These are phyloP conservation scores for Leptographium wingfieldii DNA, from an alignment of 2,329 filamentous ascomycete genomes.

Conservation along the genomic window DNA sequence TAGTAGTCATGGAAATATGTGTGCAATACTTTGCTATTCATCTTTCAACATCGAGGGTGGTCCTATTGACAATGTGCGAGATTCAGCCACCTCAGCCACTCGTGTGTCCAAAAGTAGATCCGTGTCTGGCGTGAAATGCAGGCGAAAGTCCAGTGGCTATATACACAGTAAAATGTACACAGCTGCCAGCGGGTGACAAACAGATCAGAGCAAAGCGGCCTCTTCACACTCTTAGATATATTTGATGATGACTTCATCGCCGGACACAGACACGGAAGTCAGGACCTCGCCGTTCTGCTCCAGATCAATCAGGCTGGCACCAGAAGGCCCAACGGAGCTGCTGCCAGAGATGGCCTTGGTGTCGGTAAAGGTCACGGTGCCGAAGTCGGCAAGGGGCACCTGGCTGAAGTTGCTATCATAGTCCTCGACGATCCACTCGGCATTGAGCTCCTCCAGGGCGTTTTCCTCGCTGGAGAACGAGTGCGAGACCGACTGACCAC, in stretches of 20 bases:
- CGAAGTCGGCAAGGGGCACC: conserved; percentile 16
- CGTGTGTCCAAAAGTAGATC: too few species aligned
- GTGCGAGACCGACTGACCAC: conserved; percentile 36
- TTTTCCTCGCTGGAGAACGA: conserved; percentile 20
- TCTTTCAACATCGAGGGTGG: too few species aligned
- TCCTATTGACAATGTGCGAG: too few species aligned
- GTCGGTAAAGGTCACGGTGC: conserved; percentile 14
- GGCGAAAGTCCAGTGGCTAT: too few species aligned
- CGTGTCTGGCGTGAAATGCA: too few species aligned
- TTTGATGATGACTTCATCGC: background rate
- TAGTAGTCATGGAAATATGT: too few species aligned
- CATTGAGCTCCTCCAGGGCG: conserved; percentile 14
- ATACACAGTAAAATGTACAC: background rate
- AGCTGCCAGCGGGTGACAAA: background rate
- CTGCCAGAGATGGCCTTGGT: conserved; percentile 20
- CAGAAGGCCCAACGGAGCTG: conserved; percentile 18
- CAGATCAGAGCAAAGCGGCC: background rate
- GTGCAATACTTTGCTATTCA: too few species aligned
- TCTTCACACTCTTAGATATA: background rate
- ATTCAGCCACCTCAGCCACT: too few species aligned
- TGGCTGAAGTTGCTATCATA: conserved; percentile 13
- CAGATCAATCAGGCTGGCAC: conserved; percentile 27
- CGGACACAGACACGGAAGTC: conserved; percentile 8
- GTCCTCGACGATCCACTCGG: conserved; percentile 19
- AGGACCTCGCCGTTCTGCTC: conserved; percentile 10